A percentile compares a stretch with the other conserved stretches of the same genome.
Evolutionary conservation across 75 land plant genomes (phyloP).

Genomic region (Picea sitchensis): DNA sequence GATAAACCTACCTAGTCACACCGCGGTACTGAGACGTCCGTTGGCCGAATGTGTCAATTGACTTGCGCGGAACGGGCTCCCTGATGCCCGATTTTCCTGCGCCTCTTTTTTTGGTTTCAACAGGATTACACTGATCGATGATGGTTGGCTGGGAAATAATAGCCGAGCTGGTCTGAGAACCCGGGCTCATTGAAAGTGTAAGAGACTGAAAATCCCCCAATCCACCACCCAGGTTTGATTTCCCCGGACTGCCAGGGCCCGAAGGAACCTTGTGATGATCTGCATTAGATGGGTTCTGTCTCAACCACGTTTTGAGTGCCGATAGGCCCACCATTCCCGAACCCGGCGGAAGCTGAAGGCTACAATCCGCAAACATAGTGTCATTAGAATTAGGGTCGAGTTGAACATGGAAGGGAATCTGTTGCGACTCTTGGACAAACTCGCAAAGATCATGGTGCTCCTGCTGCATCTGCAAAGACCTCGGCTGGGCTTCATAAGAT

Average conservation of each 20-base stretch:
- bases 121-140: neutral
- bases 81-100: conserved; percentile 17
- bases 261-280: neutral
- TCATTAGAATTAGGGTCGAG: conserved; percentile 16
- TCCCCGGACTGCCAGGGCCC: conserved; percentile 7
- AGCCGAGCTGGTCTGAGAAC: conserved; percentile 7
- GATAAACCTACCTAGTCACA: conserved; percentile 64
- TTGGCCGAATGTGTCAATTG: conserved; percentile 90
- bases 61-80: conserved; percentile 40
- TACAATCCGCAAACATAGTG: conserved; percentile 2
- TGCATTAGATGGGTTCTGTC: conserved; percentile 14
- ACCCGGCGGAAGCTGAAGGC: conserved; percentile 22
- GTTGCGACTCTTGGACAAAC: conserved; percentile 10
- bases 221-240: conserved; percentile 25
- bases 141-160: neutral
- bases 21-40: conserved; percentile 89
- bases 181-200: conserved; percentile 28
- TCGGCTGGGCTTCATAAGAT: conserved; percentile 9
- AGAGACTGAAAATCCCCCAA: conserved; percentile 44
- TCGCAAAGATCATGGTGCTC: neutral
- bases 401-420: conserved; percentile 18
- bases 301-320: conserved; percentile 40
- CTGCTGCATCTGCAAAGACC: conserved; percentile 12
- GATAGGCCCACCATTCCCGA: conserved; percentile 22
- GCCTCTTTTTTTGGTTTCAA: conserved; percentile 23